Percentiles rank a stretch among this genome's conserved stretches.
These are phyloP conservation scores for Pyrenophora graminea DNA, from an alignment of 2,329 filamentous ascomycete genomes.

Conservation along the genomic window DNA sequence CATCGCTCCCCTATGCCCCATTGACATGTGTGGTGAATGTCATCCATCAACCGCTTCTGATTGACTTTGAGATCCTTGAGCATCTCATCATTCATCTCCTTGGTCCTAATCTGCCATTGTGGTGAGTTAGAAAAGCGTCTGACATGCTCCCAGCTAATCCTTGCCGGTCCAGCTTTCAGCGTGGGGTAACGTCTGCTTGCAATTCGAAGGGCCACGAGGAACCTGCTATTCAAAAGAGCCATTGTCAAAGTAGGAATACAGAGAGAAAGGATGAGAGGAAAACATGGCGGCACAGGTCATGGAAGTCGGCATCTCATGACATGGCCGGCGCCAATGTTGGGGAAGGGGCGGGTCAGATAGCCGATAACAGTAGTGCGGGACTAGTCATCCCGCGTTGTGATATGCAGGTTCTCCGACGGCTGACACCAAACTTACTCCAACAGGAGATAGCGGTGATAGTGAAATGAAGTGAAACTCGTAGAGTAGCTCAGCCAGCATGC, in stretches of 20 bases:
- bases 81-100: conserved; percentile 57
- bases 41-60: conserved; percentile 62
- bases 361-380: conserved; percentile 26
- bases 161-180: conserved; percentile 13
- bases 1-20: conserved; percentile 69
- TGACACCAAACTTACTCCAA: conserved; percentile 2
- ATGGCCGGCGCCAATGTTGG: conserved; percentile 25
- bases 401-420: conserved; percentile 18
- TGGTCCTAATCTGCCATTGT: conserved; percentile 46
- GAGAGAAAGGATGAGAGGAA: conserved; percentile 5
- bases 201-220: conserved; percentile 22
- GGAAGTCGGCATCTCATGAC: conserved; percentile 23
- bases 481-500: too few relatives aligned
- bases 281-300: conserved; percentile 10
- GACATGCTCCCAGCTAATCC: conserved; percentile 9
- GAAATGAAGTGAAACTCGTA: too few relatives aligned
- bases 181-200: conserved; percentile 29
- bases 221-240: conserved; percentile 17
- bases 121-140: conserved; percentile 39
- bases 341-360: conserved; percentile 18
- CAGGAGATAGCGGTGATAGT: too few relatives aligned
- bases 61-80: conserved; percentile 61
- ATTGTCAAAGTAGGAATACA: conserved; percentile 13
- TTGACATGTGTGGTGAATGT: conserved; percentile 68
- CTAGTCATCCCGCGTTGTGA: conserved; percentile 16